Conservation (phyloP, 148 eudicot species). For the Spergularia bocconei region DNA sequence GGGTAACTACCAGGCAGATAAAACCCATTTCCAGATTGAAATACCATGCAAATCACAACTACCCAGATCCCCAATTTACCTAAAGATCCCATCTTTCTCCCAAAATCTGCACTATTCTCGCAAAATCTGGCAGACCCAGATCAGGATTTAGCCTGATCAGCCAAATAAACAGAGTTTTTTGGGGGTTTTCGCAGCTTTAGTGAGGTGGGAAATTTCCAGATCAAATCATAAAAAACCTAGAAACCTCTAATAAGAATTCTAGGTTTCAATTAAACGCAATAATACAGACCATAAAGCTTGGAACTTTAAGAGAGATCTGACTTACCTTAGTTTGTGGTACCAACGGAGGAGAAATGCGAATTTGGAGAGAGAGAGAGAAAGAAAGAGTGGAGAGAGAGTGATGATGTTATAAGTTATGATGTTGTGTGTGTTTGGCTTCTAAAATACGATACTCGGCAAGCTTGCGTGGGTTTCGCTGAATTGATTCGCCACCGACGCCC, state of each 20-base stretch:
- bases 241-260: no score
- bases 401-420: no score
- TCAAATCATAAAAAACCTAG: background rate
- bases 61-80: no score
- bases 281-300: background rate
- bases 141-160: no score
- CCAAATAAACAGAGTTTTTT: no score
- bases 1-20: constrained; percentile 69
- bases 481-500: constrained; percentile 17
- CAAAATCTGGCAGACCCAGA: no score
- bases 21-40: constrained; percentile 37
- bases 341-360: background rate
- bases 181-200: no score
- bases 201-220: background rate
- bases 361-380: background rate
- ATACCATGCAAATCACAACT: no score
- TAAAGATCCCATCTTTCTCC: no score
- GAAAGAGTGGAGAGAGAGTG: background rate
- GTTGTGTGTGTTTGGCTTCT: no score
- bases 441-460: background rate
- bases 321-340: constrained; percentile 1
- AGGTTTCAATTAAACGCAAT: no score
- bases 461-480: background rate
- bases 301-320: background rate
- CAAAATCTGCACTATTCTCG: no score